A percentile compares a stretch with the other conserved stretches of the same genome.
phyloP scores from a whole-genome alignment of 306 rosid species.

The Sechiopsis laciniata region DNA sequence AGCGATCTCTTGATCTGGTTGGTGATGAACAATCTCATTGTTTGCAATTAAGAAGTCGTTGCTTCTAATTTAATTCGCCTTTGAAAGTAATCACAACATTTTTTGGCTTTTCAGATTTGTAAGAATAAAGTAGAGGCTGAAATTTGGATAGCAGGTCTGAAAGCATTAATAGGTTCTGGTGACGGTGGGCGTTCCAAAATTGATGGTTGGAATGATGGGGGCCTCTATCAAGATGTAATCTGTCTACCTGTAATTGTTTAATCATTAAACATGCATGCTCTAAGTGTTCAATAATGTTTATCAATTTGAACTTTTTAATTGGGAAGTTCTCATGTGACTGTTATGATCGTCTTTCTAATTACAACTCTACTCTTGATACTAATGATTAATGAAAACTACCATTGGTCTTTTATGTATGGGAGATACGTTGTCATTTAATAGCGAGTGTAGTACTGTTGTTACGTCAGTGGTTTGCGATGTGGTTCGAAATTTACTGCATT shows the following conservation, averaged over 20 bases:
- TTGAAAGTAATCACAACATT: slow-evolving; percentile 2
- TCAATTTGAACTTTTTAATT: not conserved
- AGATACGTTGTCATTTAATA: slow-evolving; percentile 2
- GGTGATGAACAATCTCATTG: slow-evolving; percentile 32
- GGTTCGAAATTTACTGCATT: not conserved
- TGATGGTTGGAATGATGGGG: slow-evolving; percentile 96
- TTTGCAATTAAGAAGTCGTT: slow-evolving; percentile 13
- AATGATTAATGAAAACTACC: slow-evolving; percentile 1
- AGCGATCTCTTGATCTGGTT: slow-evolving; percentile 44
- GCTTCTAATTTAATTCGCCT: not conserved
- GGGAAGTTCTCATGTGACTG: not conserved
- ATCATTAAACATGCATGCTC: slow-evolving; percentile 1
- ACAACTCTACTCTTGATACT: not conserved
- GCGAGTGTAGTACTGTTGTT: slow-evolving; percentile 17
- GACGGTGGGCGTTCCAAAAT: slow-evolving; percentile 93
- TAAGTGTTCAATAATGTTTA: not conserved
- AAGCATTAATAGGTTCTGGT: slow-evolving; percentile 69
- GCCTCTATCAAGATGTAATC: slow-evolving; percentile 78
- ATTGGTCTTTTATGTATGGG: not conserved
- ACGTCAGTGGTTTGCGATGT: slow-evolving; percentile 32
- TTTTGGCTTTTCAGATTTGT: slow-evolving; percentile 63
- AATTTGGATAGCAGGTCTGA: slow-evolving; percentile 86
- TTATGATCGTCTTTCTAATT: not conserved
- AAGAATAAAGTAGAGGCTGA: slow-evolving; percentile 98
- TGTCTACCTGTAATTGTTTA: slow-evolving; percentile 24